A percentile compares a stretch with the other conserved stretches of the same genome.
phyloP scores from a whole-genome alignment of 2,329 filamentous ascomycete genomes.

The Diaporthe batatas region DNA sequence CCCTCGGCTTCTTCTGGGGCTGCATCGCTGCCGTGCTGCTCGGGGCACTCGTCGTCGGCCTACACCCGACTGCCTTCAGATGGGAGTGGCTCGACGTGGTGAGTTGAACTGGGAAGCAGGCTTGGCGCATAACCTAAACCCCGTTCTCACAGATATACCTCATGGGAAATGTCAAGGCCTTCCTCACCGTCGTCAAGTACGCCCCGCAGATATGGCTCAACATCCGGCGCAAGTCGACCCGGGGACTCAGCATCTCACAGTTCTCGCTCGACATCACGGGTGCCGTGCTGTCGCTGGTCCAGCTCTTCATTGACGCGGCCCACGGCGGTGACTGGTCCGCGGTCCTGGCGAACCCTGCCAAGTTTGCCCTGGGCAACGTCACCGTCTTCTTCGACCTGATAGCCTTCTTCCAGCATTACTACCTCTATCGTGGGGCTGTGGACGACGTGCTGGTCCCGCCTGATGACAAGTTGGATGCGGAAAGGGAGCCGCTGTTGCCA shows the following conservation, averaged over 20 bases:
- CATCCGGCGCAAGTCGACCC: constrained; percentile 34
- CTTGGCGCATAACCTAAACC: not conserved
- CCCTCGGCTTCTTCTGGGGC: constrained; percentile 32
- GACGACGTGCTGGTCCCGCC: constrained; percentile 26
- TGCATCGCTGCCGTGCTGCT: constrained; percentile 20
- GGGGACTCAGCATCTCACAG: constrained; percentile 32
- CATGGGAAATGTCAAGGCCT: constrained; percentile 36
- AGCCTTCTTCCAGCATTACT: constrained; percentile 34
- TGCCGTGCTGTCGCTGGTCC: constrained; percentile 27
- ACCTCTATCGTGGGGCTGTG: constrained; percentile 36
- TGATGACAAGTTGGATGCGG: constrained; percentile 24
- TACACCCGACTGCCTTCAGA: not conserved
- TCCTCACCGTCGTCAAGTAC: constrained; percentile 41
- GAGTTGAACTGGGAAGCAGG: not conserved
- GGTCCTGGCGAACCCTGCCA: constrained; percentile 37
- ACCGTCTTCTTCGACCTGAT: constrained; percentile 38
- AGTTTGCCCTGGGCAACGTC: constrained; percentile 39
- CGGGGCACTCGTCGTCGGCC: constrained; percentile 18
- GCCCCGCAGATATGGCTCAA: constrained; percentile 39
- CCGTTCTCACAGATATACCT: constrained; percentile 33
- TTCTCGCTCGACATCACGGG: constrained; percentile 29
- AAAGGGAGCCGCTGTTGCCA: constrained; percentile 27
- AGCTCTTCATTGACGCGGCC: constrained; percentile 33
- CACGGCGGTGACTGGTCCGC: constrained; percentile 28
- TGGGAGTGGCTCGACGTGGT: constrained; percentile 38